Conservation (phyloP, 768 basidiomycete genomes). For the Pleurotus djamor region DNA sequence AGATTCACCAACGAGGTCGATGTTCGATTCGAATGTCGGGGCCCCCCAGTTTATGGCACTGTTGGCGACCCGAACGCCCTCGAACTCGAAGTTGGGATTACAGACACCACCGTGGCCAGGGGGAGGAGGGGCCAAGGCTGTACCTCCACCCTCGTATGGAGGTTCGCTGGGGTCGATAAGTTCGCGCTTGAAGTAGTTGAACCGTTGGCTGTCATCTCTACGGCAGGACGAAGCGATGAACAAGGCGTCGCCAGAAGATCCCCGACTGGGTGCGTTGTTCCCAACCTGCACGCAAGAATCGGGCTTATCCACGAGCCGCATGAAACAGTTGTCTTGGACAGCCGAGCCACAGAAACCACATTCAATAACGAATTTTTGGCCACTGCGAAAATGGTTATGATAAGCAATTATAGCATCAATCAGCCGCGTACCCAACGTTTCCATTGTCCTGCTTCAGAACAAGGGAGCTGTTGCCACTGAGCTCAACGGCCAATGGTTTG, state of each 20-base stretch:
- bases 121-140: not conserved
- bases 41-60: constrained; percentile 2
- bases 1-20: not conserved
- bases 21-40: not conserved
- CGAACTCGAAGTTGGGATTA: constrained; percentile 2
- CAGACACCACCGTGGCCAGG: not conserved
- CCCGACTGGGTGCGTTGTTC: not conserved
- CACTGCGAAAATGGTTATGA: not conserved
- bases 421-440: not conserved
- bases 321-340: constrained; percentile 4
- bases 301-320: not conserved
- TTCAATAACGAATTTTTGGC: not conserved
- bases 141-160: not conserved
- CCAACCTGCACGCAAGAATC: constrained; percentile 4
- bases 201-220: constrained; percentile 3
- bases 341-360: not conserved
- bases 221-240: not conserved
- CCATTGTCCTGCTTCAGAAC: not conserved
- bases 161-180: not conserved
- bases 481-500: not conserved
- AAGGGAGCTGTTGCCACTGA: not conserved
- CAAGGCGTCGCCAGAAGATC: not conserved
- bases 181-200: constrained; percentile 4
- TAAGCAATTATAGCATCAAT: not conserved
- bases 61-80: constrained; percentile 1